Conservation (phyloP, 257 asterid genomes). For the Nyctanthes arbortristis region DNA sequence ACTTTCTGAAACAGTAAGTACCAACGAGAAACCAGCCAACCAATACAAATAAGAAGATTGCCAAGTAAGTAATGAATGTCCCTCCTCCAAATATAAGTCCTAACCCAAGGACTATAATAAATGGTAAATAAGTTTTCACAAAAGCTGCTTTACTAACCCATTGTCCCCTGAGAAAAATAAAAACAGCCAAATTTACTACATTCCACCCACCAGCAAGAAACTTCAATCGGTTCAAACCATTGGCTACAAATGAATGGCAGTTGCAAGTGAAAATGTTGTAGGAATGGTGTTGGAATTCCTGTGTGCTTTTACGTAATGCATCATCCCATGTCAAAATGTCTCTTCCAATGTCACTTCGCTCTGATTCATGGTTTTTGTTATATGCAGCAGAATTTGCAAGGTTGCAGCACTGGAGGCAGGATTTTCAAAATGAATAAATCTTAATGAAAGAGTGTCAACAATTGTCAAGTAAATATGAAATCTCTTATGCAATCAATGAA, state of each 20-base stretch:
- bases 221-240: conserved; percentile 79
- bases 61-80: conserved; percentile 52
- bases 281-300: conserved; percentile 83
- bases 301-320: conserved; percentile 69
- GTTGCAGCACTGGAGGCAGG: conserved; percentile 52
- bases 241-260: conserved; percentile 95
- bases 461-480: not conserved
- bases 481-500: not conserved
- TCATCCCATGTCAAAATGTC: conserved; percentile 68
- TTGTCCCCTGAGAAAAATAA: conserved; percentile 63
- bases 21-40: conserved; percentile 86
- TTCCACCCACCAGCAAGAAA: conserved; percentile 82
- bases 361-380: conserved; percentile 35
- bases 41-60: conserved; percentile 52
- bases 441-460: not conserved
- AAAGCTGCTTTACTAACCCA: conserved; percentile 66
- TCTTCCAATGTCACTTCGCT: conserved; percentile 31
- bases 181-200: conserved; percentile 77
- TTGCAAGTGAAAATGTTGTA: conserved; percentile 92
- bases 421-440: conserved; percentile 1
- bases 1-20: conserved; percentile 65
- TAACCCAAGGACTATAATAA: conserved; percentile 47
- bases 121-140: conserved; percentile 61
- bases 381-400: conserved; percentile 37
- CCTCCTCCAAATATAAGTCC: conserved; percentile 74